A percentile compares a stretch with the other conserved stretches of the same genome.
Evolutionary conservation across 768 basidiomycete genomes (phyloP).

Genomic region (Mycena vulgaris): DNA sequence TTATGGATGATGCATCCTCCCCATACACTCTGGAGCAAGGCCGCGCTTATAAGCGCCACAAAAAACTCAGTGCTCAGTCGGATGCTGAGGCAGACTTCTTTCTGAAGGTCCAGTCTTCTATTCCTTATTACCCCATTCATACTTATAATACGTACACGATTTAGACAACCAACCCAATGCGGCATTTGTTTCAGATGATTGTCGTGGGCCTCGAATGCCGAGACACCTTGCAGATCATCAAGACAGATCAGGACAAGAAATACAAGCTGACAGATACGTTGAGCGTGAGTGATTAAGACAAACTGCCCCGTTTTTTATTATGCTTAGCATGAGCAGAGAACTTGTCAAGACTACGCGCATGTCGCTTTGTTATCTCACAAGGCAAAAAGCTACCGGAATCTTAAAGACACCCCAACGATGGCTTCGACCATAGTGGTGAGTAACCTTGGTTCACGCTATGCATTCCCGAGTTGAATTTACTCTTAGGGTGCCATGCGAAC

Average conservation of each 20-base stretch:
- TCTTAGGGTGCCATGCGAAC: slow-evolving; percentile 9
- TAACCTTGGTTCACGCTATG: too few species aligned
- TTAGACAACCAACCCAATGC: slow-evolving; percentile 6
- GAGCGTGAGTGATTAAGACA: background rate
- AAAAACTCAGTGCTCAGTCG: background rate
- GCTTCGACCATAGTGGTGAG: background rate
- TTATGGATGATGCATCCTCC: background rate
- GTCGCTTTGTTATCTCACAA: background rate
- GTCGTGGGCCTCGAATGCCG: slow-evolving; percentile 2
- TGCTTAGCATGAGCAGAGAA: too few species aligned
- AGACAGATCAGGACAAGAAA: background rate
- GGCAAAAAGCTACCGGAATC: slow-evolving; percentile 3
- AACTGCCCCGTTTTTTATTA: background rate
- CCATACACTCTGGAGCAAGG: slow-evolving; percentile 19
- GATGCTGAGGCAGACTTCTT: background rate
- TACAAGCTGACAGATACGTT: slow-evolving; percentile 1
- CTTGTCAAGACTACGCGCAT: background rate
- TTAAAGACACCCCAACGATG: background rate
- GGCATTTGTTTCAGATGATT: background rate
- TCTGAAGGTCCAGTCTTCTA: background rate
- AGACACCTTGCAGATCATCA: background rate
- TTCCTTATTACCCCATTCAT: background rate
- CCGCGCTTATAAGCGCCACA: slow-evolving; percentile 10
- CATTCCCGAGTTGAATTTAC: too few species aligned
- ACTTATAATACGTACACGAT: background rate